These are phyloP conservation scores for Solanum acaule DNA, from an alignment of 257 asterid species.

Conservation along the genomic window DNA sequence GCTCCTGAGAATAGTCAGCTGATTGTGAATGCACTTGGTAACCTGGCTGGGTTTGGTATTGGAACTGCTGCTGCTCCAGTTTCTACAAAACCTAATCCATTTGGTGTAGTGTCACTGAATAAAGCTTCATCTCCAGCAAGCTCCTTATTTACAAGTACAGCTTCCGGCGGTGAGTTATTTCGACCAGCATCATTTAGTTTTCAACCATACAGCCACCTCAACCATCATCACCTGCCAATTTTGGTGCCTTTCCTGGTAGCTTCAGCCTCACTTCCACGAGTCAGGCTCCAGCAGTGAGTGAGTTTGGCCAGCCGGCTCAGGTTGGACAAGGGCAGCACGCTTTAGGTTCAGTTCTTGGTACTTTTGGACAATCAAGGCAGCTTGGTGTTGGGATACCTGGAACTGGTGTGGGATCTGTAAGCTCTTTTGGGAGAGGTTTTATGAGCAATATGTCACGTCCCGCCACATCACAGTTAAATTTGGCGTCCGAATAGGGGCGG, in stretches of 20 bases:
- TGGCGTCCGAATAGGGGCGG: no score
- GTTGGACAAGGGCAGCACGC: slow-evolving; percentile 74
- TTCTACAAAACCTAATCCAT: slow-evolving; percentile 50
- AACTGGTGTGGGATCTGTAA: slow-evolving; percentile 42
- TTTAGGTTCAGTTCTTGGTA: slow-evolving; percentile 81
- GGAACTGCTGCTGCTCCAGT: slow-evolving; percentile 42
- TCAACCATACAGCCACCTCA: slow-evolving; percentile 45
- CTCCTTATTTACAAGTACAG: slow-evolving; percentile 29
- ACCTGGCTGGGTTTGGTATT: slow-evolving; percentile 60
- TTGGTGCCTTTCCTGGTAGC: slow-evolving; percentile 19
- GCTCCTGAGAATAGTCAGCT: slow-evolving; percentile 60
- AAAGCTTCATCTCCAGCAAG: slow-evolving; percentile 23
- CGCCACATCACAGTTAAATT: no score
- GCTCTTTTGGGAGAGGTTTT: slow-evolving; percentile 37
- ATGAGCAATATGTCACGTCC: no score
- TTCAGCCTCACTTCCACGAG: slow-evolving; percentile 29
- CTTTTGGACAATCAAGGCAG: slow-evolving; percentile 93
- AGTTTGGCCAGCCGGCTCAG: slow-evolving; percentile 73
- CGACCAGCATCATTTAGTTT: slow-evolving; percentile 82
- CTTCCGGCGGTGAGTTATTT: slow-evolving; percentile 56
- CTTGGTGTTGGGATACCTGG: slow-evolving; percentile 65
- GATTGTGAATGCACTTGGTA: slow-evolving; percentile 37
- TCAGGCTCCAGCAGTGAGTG: slow-evolving; percentile 42
- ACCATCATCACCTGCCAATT: slow-evolving; percentile 27
- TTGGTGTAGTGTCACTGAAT: slow-evolving; percentile 36